Percentiles rank a stretch among this genome's conserved stretches.
Conservation (phyloP, 176 grass and related monocot genomes). For the Puccinellia tenuiflora region DNA sequence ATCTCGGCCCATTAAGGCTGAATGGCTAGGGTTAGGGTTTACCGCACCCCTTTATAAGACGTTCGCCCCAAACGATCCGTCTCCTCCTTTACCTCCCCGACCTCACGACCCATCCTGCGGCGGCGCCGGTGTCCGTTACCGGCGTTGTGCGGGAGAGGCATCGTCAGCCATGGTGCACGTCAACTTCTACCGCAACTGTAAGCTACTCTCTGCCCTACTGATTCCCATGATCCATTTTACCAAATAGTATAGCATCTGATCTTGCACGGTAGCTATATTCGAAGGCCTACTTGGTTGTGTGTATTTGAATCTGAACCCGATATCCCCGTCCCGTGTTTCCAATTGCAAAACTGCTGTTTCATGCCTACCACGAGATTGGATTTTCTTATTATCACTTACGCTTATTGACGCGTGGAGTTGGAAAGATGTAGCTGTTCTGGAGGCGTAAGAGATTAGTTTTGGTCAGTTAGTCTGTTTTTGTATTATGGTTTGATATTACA, state of each 20-base stretch:
- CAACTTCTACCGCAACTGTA: constrained; percentile 76
- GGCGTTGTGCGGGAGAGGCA: not conserved
- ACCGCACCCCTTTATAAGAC: constrained; percentile 29
- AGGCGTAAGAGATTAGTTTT: not conserved
- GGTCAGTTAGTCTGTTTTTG: not conserved
- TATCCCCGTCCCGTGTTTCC: not conserved
- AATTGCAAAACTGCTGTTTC: not conserved
- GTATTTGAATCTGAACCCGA: not conserved
- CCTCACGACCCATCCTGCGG: not conserved
- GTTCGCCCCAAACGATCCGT: not conserved
- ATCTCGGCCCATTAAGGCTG: constrained; percentile 8
- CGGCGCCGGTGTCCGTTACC: not conserved
- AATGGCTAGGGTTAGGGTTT: constrained; percentile 63
- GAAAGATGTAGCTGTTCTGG: not conserved
- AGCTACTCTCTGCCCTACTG: not conserved
- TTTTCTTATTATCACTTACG: not conserved
- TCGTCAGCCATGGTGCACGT: constrained; percentile 62
- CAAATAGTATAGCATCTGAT: not conserved
- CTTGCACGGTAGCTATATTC: not conserved
- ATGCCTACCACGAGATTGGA: not conserved
- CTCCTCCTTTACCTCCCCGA: not conserved
- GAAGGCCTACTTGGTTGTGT: not conserved
- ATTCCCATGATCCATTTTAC: not conserved
- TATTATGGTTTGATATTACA: not conserved
- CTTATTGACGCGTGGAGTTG: not conserved